Evolutionary conservation across 2,329 filamentous ascomycete species (phyloP).

Genomic region (Scedosporium boydii): DNA sequence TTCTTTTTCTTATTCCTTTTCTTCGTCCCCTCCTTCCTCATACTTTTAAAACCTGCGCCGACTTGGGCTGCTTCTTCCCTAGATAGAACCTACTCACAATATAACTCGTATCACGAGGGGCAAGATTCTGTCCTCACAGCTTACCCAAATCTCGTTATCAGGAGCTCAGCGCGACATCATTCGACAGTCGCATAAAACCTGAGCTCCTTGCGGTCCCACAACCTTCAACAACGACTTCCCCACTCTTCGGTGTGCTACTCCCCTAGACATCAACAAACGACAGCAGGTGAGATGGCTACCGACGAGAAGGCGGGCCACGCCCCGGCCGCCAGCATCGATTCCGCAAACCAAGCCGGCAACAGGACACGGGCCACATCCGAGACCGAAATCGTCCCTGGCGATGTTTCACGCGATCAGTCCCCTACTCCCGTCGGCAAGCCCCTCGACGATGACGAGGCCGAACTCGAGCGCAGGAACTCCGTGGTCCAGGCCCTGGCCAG

Average conservation of each 20-base stretch:
- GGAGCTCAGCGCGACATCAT: too few relatives aligned
- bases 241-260: background rate
- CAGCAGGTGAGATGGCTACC: constrained; percentile 12
- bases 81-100: background rate
- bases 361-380: constrained; percentile 26
- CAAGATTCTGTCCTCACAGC: too few relatives aligned
- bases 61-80: background rate
- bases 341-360: constrained; percentile 15
- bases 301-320: constrained; percentile 18
- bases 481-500: constrained; percentile 47
- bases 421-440: constrained; percentile 16
- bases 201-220: too few relatives aligned
- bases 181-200: too few relatives aligned
- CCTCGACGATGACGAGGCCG: constrained; percentile 24
- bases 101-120: background rate
- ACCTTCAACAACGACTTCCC: background rate
- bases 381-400: constrained; percentile 23
- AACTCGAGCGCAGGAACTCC: constrained; percentile 40
- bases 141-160: too few relatives aligned
- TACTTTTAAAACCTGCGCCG: background rate
- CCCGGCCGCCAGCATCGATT: constrained; percentile 10
- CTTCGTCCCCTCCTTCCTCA: background rate
- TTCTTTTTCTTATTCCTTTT: background rate
- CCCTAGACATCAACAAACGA: constrained; percentile 5
- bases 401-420: constrained; percentile 9